Conservation (phyloP, 768 basidiomycete genomes). For the Termitomyces heimii region DNA sequence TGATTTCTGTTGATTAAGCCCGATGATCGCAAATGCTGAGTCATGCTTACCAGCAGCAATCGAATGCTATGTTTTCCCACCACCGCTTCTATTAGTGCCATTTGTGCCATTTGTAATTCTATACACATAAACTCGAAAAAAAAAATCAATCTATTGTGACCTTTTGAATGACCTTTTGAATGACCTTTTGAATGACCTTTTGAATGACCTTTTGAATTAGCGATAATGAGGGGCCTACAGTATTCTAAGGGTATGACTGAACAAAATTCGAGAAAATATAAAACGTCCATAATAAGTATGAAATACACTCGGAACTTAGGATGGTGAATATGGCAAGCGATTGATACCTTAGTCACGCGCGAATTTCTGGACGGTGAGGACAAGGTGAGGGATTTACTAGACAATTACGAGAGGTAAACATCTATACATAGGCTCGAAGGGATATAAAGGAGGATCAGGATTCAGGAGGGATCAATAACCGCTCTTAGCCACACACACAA, state of each 20-base stretch:
- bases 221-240: not conserved
- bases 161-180: no score
- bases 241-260: no score
- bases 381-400: conserved; percentile 3
- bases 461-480: not conserved
- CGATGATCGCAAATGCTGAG: no score
- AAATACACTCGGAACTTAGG: no score
- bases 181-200: no score
- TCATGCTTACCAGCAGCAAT: no score
- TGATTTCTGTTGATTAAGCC: no score
- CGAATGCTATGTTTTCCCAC: not conserved
- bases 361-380: not conserved
- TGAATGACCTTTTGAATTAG: no score
- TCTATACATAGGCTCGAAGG: not conserved
- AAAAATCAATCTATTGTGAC: not conserved
- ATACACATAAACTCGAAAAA: not conserved
- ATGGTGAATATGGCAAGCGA: no score
- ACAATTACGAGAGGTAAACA: not conserved
- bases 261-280: not conserved
- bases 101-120: not conserved
- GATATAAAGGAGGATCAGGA: not conserved
- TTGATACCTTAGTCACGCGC: not conserved
- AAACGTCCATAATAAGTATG: no score
- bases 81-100: no score
- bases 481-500: not conserved